Evolutionary conservation across 148 eudicot genomes (phyloP), one percentile per base, ranked within the genome.

Genomic region (Camellia lanceoleosa): DNA sequence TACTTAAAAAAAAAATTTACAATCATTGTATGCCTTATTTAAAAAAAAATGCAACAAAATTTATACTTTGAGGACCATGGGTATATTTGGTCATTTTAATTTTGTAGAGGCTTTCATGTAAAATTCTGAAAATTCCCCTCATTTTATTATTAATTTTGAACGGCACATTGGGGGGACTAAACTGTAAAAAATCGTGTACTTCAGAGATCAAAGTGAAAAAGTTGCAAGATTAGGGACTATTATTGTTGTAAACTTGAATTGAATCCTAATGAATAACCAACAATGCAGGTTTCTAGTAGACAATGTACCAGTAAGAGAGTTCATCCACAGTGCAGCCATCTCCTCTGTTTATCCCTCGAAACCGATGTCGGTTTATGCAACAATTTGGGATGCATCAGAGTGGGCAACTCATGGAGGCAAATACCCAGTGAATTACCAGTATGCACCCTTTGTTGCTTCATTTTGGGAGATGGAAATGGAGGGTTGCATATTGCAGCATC

Each of bases 391-490:
- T 75, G 99, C 87, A 73, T 95, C 99, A 30, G 80, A 92, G 52
- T 95, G 99, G 99, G 99, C 97, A n/a, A 93, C 97, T 49, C 87
- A 87, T 16, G 99, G 99, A 42, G 99, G 99, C 20, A 96, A 96
- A 84, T 91, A 93, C 85, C 91, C 97, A 47, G 99, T 96, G 46
- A 75, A 93, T 75, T 96, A 96, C 83, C 85, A 87, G 38, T 96
- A 88, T 75, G 97, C 97, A n/a, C 97, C 99, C 38, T 96, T 93
- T 82, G 85, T 89, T 3, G 91, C 88, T 23, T 84, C 97, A 4
- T 79, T 92, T 55, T 81, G 80, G 16, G 84, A 86, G 72, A 82
- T 91, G 75, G 93, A 92, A 68, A 83, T 91, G 87, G 85, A 88
- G 68, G 99, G 97, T 13, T 96, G 99, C 73, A 54, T 88, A 16